Evolutionary conservation across 2,329 filamentous ascomycete genomes (phyloP).

Genomic region (Chaetomiaceae sp.): DNA sequence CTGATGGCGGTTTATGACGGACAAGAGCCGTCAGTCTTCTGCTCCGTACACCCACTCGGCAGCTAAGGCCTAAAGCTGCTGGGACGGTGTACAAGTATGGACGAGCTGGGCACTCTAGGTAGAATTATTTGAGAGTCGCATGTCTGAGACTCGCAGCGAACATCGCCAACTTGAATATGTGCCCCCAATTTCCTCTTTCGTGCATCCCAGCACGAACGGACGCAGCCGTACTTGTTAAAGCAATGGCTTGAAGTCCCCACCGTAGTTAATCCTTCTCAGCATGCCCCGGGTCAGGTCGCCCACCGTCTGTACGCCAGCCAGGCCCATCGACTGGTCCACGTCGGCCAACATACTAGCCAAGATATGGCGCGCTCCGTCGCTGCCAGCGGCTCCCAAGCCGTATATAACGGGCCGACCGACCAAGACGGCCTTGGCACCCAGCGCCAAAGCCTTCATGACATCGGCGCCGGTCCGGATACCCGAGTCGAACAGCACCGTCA

Average conservation of each 20-base stretch:
- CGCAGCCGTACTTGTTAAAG: not conserved
- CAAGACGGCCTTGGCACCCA: conserved; percentile 52
- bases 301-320: conserved; percentile 44
- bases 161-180: too few species aligned
- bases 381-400: conserved; percentile 49
- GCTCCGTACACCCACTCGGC: too few species aligned
- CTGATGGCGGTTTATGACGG: too few species aligned
- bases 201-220: too few species aligned
- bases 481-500: conserved; percentile 57
- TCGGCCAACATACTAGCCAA: conserved; percentile 46
- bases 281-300: conserved; percentile 31
- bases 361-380: conserved; percentile 47
- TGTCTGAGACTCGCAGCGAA: too few species aligned
- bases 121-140: too few species aligned
- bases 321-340: conserved; percentile 49
- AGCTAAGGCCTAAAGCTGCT: too few species aligned
- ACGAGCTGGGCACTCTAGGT: too few species aligned
- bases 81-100: too few species aligned
- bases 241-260: conserved; percentile 11
- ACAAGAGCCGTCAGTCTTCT: too few species aligned
- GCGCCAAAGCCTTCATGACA: conserved; percentile 50
- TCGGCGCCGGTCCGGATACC: conserved; percentile 51
- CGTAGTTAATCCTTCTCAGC: conserved; percentile 26
- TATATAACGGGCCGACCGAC: conserved; percentile 54
- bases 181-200: too few species aligned